A percentile compares a stretch with the other conserved stretches of the same genome.
Evolutionary conservation across 140 eudicot genomes (phyloP).

Genomic region (Flaveria floridana): DNA sequence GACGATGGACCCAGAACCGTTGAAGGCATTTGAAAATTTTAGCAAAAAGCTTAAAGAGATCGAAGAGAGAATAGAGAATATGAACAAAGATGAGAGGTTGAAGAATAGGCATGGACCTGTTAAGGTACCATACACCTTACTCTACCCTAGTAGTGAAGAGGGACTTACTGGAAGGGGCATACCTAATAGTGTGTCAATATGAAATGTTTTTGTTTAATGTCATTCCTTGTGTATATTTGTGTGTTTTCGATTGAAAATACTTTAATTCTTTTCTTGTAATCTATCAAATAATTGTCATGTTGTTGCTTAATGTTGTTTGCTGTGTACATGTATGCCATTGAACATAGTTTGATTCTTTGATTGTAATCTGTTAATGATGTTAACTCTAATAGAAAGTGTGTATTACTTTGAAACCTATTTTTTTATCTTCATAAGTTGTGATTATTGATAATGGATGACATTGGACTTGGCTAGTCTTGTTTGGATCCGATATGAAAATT

Average conservation of each 20-base stretch:
- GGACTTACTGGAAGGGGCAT: slow-evolving; percentile 67
- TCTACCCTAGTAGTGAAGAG: slow-evolving; percentile 46
- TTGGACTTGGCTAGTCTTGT: too few relatives aligned
- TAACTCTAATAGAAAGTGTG: neutral
- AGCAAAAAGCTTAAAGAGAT: slow-evolving; percentile 40
- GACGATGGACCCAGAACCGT: slow-evolving; percentile 45
- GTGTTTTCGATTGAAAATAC: neutral
- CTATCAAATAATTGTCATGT: neutral
- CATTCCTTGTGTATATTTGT: neutral
- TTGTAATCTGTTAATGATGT: neutral
- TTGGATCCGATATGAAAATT: too few relatives aligned
- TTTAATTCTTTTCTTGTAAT: neutral
- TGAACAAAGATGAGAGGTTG: slow-evolving; percentile 44
- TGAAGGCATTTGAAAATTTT: slow-evolving; percentile 51
- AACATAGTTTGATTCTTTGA: neutral
- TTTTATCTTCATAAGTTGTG: neutral
- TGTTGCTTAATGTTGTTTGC: neutral
- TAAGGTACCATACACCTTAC: slow-evolving; percentile 49
- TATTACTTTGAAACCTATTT: neutral
- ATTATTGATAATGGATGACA: too few relatives aligned
- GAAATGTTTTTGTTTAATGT: slow-evolving; percentile 2
- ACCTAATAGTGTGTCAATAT: slow-evolving; percentile 59
- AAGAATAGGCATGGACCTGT: slow-evolving; percentile 56
- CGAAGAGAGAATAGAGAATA: slow-evolving; percentile 37
- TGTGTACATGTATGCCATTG: neutral